These are phyloP conservation scores for Mortierella antarctica DNA, from an alignment of 192 early-diverging fungal species.

Conservation along the genomic window DNA sequence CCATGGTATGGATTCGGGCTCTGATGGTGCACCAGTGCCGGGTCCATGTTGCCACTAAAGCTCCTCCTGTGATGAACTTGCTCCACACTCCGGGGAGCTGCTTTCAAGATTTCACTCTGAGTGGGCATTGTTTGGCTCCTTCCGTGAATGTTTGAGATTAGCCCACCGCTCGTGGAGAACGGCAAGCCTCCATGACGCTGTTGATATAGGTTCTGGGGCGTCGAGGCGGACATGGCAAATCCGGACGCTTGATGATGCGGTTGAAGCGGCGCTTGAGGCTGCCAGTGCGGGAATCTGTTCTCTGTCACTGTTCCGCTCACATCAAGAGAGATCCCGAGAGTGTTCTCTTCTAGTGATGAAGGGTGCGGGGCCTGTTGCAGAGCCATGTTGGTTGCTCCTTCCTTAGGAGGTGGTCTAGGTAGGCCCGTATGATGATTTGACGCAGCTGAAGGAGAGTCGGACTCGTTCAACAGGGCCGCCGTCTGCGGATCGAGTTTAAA, in stretches of 20 bases:
- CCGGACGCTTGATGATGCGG: background rate
- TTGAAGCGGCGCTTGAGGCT: constrained; percentile 35
- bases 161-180: constrained; percentile 4
- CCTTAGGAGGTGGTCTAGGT: constrained; percentile 2
- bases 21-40: background rate
- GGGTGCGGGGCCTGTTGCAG: background rate
- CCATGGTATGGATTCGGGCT: background rate
- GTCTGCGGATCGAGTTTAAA: constrained; percentile 45
- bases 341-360: constrained; percentile 10
- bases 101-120: background rate
- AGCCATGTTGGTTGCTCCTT: background rate
- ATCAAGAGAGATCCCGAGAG: constrained; percentile 45
- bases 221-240: background rate
- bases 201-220: constrained; percentile 4
- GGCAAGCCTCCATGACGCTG: constrained; percentile 1
- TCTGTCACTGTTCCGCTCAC: constrained; percentile 45
- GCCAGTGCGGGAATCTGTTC: constrained; percentile 45
- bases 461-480: constrained; percentile 13
- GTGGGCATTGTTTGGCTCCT: constrained; percentile 27
- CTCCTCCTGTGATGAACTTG: background rate
- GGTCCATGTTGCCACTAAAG: background rate
- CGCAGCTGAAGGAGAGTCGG: background rate
- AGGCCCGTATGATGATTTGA: too few species aligned
- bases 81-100: background rate
- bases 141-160: background rate